Conservation (phyloP, 1,284 basidiomycete species). For the Cystobasidiaceae sp. region DNA sequence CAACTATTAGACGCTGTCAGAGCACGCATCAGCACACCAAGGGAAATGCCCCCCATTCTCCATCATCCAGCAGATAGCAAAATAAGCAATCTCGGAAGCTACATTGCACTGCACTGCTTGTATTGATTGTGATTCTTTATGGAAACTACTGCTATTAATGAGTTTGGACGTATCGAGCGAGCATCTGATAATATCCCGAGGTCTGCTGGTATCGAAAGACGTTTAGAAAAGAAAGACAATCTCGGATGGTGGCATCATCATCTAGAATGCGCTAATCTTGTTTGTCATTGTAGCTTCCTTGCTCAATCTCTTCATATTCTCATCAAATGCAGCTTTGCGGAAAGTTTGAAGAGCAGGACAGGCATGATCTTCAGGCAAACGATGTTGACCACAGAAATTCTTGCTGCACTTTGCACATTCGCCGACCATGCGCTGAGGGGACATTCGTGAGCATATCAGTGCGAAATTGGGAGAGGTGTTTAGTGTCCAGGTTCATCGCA, state of each 20-base stretch:
- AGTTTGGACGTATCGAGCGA: constrained; percentile 30
- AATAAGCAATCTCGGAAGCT: constrained; percentile 33
- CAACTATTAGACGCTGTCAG: too few relatives aligned
- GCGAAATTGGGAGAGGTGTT: not conserved
- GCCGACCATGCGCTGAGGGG: constrained; percentile 20
- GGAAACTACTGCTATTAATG: too few relatives aligned
- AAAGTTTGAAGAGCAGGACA: constrained; percentile 24
- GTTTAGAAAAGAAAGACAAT: too few relatives aligned
- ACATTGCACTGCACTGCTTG: constrained; percentile 38
- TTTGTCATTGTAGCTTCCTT: constrained; percentile 27
- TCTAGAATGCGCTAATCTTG: constrained; percentile 28
- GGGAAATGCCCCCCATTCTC: too few relatives aligned
- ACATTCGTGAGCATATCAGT: not conserved
- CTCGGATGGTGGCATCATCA: too few relatives aligned
- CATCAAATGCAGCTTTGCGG: constrained; percentile 27
- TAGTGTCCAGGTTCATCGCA: not conserved
- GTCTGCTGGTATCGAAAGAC: constrained; percentile 36
- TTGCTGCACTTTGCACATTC: constrained; percentile 24
- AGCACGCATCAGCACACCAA: too few relatives aligned
- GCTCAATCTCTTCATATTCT: constrained; percentile 23
- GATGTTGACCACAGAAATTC: constrained; percentile 28
- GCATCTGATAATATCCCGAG: constrained; percentile 36
- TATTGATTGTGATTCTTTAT: too few relatives aligned
- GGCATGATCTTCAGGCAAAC: constrained; percentile 28
- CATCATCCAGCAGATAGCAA: constrained; percentile 37